Evolutionary conservation across 2,329 filamentous ascomycete species (phyloP), one percentile per base, ranked within the genome.

Genomic region (Pseudocercospora eumusae): DNA sequence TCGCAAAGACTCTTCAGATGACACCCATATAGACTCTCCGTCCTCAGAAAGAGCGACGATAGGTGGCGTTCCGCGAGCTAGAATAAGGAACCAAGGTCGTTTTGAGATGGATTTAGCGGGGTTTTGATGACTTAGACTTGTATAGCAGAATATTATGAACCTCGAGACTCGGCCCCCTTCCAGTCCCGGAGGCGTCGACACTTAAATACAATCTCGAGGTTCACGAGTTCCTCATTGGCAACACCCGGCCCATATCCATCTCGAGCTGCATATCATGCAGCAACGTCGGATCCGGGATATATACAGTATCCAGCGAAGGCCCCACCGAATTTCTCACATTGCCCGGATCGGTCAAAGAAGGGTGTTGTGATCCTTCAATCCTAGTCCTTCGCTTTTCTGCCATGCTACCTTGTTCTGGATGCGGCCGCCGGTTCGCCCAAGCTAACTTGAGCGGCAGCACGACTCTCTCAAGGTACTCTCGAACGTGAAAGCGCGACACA

Each of bases 41-140:
- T 49, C 20, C 44, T 25, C 23, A 18, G 36, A 3, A 40, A 40
- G 36, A 40, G 44, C 20, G 44, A 49, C 44, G 20, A n/a, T 6
- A 54, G 18, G 27, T 10, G 52, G 52, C 23, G 52, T 54, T 21
- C 15, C 27, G 8, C 20, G 52, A 28, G 28, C 31, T 20, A 9
- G 28, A 54, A 36, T 8, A 40, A n/a, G 23, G 50, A 54, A 28
- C 15, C n/a, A 54, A 4, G 52, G 28, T 40, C 52, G n/a, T 54
- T 54, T 36, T 18, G 31, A 52, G 25, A 52, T 52, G 25, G n/a
- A 54, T 54, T 54, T 54, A 54, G 52, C 52, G 52, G 52, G 25
- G 9, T 20, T 52, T 54, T 40, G 52, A 36, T 54, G 52, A 54
- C 52, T 52, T 40, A 40, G 36, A 40, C 36, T 53, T 54, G 52